Base-by-base conservation (phyloP, 441 rosid species). In the Rhodomyrtus psidioides region DNA sequence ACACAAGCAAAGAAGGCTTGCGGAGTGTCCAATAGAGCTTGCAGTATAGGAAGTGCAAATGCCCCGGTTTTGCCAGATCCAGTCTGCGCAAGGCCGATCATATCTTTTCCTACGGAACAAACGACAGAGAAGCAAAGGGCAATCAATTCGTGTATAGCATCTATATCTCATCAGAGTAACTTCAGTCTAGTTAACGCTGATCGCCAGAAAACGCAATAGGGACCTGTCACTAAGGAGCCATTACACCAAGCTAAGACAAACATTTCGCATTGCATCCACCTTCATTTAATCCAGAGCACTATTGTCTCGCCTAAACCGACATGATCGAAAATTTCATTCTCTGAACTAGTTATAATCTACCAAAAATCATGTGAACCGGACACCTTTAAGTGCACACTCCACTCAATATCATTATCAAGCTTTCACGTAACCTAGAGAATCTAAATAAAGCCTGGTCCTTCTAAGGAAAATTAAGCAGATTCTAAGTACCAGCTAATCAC, bases 41-140 rank as follows among this genome's bases (percentile, higher is more conserved):
- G 98, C 55, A 98, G 83, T 81, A 96, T 96, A 14, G 99, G 98
- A 83, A 96, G 92, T 14, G 99, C 98, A 85, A 96, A 98, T 1
- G 99, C 99, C 87, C 98, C 99, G 0, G 99, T 95, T 89, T 95
- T 98, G 81, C 98, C 99, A 21, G 98, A 96, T 86, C 99, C 99
- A 1, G 99, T 97, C 86, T 98, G 99, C 0, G 99, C 99, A 87
- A 98, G 95, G 82, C 98, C 99, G 46, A 96, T 96, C 91, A 98
- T 90, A 90, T 98, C 98, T 88, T 95, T 98, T 14, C 99, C 99
- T 96, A 55, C 46, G 28, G 17, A 88, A 54, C n/a, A 86, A 58
- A 55, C 83, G 59, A 53, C 54, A 82, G 30, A 79, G 23, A 56
- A 9, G 83, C 65, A 21, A 21, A 28, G 19, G 55, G 17, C 34